Evolutionary conservation across 108 stramenopile species (phyloP).

Genomic region (Skeletonema marinoi): DNA sequence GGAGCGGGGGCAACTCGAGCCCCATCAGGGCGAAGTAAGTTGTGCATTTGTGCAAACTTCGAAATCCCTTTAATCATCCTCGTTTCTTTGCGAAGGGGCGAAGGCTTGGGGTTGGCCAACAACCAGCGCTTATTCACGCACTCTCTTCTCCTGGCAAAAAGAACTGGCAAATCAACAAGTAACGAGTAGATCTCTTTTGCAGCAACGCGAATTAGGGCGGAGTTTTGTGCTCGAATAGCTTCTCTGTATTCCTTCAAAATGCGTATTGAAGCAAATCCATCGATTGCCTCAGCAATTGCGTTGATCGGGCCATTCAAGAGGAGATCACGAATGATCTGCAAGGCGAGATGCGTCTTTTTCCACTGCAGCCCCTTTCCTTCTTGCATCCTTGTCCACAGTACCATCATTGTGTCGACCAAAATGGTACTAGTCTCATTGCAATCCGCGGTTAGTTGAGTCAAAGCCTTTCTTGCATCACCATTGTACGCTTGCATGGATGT

Average conservation of each 20-base stretch:
- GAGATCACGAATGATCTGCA: constrained; percentile 47
- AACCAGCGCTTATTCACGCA: constrained; percentile 27
- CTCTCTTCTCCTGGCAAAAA: constrained; percentile 43
- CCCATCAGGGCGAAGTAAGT: constrained; percentile 32
- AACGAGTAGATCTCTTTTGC: constrained; percentile 37
- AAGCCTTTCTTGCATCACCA: constrained; percentile 33
- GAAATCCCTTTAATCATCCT: constrained; percentile 34
- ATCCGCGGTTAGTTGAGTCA: constrained; percentile 35
- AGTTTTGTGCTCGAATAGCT: constrained; percentile 37
- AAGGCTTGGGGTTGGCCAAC: constrained; percentile 39
- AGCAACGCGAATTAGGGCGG: constrained; percentile 36
- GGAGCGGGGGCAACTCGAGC: constrained; percentile 39
- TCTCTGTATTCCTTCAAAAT: constrained; percentile 41
- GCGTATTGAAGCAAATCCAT: constrained; percentile 46
- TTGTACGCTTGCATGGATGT: constrained; percentile 47
- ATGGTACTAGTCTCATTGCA: constrained; percentile 40
- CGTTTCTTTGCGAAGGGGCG: constrained; percentile 28
- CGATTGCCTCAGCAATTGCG: constrained; percentile 43
- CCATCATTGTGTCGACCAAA: constrained; percentile 48
- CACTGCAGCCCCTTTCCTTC: constrained; percentile 50
- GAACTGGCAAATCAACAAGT: constrained; percentile 35
- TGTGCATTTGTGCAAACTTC: constrained; percentile 35
- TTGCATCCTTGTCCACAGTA: constrained; percentile 53
- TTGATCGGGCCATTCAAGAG: constrained; percentile 48
- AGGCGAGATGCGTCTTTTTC: constrained; percentile 47